These are phyloP conservation scores for Phellopilus nigrolimitatus DNA, from an alignment of 1,284 basidiomycete genomes.

Conservation along the genomic window DNA sequence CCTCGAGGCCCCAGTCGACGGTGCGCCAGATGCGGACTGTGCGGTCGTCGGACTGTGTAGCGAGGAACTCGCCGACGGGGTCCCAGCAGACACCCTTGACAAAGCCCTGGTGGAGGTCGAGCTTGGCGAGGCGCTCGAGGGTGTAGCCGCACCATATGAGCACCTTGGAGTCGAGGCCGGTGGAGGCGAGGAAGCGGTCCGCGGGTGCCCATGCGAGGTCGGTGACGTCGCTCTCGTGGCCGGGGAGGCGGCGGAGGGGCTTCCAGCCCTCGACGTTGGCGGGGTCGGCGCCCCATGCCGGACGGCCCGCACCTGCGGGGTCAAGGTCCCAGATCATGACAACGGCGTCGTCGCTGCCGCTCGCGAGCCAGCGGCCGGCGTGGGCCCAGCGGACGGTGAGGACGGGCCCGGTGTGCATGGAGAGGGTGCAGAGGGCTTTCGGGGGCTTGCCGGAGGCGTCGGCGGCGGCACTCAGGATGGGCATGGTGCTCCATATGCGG, in stretches of 20 bases:
- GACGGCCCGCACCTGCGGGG: slow-evolving; percentile 81
- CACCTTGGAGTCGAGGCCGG: slow-evolving; percentile 88
- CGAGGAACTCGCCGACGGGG: slow-evolving; percentile 93
- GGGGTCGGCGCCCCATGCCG: slow-evolving; percentile 89
- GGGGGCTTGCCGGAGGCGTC: slow-evolving; percentile 77
- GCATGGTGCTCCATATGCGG: slow-evolving; percentile 94
- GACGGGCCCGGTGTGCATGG: slow-evolving; percentile 93
- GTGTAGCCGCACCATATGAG: slow-evolving; percentile 91
- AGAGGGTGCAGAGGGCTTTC: slow-evolving; percentile 85
- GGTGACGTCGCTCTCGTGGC: slow-evolving; percentile 93
- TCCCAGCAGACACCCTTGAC: slow-evolving; percentile 99
- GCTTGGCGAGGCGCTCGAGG: slow-evolving; percentile 76
- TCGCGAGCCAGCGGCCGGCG: slow-evolving; percentile 90
- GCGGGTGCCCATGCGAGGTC: slow-evolving; percentile 94
- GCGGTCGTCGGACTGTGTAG: slow-evolving; percentile 96
- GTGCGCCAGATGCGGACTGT: slow-evolving; percentile 97
- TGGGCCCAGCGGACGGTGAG: slow-evolving; percentile 95
- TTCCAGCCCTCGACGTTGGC: slow-evolving; percentile 98
- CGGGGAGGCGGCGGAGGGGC: slow-evolving; percentile 84
- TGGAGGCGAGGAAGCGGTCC: slow-evolving; percentile 89
- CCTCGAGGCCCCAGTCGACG: slow-evolving; percentile 84
- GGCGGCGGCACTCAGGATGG: slow-evolving; percentile 74
- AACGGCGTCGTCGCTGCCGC: slow-evolving; percentile 93
- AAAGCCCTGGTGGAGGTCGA: slow-evolving; percentile 91
- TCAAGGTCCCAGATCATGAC: slow-evolving; percentile 98